Conservation (phyloP, 306 rosid species). For the Fragaria nilgerrensis region DNA sequence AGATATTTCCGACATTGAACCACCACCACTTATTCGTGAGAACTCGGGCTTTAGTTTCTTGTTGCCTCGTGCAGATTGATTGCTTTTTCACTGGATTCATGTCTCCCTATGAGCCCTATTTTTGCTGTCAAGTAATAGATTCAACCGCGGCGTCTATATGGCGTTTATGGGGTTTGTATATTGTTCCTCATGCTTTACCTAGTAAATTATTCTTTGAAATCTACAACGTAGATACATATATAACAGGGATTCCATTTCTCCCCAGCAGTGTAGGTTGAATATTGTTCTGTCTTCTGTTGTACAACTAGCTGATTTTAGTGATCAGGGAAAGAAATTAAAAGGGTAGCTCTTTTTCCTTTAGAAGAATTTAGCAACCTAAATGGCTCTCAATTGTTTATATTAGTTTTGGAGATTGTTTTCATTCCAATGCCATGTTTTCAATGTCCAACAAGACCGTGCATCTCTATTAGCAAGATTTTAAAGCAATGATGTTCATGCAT, state of each 20-base stretch:
- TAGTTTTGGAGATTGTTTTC: neutral
- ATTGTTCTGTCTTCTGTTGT: constrained; percentile 24
- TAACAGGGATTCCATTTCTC: constrained; percentile 1
- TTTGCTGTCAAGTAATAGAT: neutral
- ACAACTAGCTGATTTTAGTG: constrained; percentile 25
- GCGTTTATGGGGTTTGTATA: constrained; percentile 27
- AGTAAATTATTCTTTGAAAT: constrained; percentile 19
- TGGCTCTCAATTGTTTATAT: neutral
- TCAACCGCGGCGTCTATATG: constrained; percentile 9
- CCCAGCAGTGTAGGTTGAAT: constrained; percentile 20
- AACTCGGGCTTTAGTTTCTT: constrained; percentile 95
- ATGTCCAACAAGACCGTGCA: no score
- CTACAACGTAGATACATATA: constrained; percentile 15
- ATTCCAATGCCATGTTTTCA: neutral
- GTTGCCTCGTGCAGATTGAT: constrained; percentile 80
- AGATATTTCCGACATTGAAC: constrained; percentile 82
- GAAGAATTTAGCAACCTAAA: neutral
- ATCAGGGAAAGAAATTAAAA: constrained; percentile 10
- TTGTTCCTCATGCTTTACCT: constrained; percentile 25
- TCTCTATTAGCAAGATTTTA: no score
- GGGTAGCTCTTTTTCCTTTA: neutral
- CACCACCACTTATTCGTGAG: constrained; percentile 92
- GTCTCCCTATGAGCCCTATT: neutral
- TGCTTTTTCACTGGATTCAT: neutral
- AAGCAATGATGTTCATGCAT: no score